Evolutionary conservation across 2,329 filamentous ascomycete species (phyloP), one percentile per base, ranked within the genome.

Genomic region (Zalaria obscura): DNA sequence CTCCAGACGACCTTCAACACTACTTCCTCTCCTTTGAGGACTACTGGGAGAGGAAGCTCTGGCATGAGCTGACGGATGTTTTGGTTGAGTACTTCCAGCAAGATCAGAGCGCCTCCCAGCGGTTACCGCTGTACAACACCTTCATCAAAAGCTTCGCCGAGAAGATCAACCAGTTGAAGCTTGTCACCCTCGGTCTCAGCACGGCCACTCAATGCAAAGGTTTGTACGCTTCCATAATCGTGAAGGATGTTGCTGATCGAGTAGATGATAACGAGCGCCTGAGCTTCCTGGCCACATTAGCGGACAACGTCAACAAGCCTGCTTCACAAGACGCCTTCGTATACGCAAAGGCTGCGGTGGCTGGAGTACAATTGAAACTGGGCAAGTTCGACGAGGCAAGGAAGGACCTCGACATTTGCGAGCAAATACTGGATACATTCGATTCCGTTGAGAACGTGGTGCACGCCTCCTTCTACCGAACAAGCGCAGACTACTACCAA

Each of bases 81-180:
- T 75, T 98, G 43, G 71, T 94, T 53, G 75, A 83, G 51, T 95
- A 89, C 74, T 98, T 95, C 69, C 79, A 80, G 56, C 68, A 84
- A 53, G 74, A 83, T 36, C 76, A 80, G 58, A 96, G 88, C 64
- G 81, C 78, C 43, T 72, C 77, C 44, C 86, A 93, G 67, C 81
- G 89, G 57, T 75, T 98, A 67, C 71, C 79, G 45, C 82, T 98
- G 64, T 98, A 91, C 73, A 86, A 91, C 67, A 79, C 78, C 54
- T 98, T 98, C 69, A 83, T 98, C 63, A 76, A 89, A 62, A 91
- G 83, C 64, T 98, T 98, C 59, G 86, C 88, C 50, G 88, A 94
- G 61, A 95, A 93, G 73, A 95, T 98, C 72, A 98, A 96, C 68
- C 89, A 96, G 69, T 73, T 98, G 48, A 95, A 95, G 73, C 80